phyloP scores from a whole-genome alignment of 352 stramenopile genomes.

The Globisporangium polare region DNA sequence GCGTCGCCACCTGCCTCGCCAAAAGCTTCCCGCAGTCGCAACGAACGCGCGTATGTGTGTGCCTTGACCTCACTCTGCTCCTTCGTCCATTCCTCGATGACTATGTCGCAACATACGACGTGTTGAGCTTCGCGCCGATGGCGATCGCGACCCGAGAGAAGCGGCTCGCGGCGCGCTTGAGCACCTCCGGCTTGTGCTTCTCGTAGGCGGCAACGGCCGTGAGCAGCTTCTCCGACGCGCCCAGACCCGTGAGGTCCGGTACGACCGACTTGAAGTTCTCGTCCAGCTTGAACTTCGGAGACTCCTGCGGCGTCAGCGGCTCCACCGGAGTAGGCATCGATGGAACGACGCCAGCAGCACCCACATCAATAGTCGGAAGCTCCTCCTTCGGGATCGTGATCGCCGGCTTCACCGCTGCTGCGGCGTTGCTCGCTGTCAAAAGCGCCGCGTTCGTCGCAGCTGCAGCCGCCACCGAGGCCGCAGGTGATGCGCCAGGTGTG shows the following conservation, averaged over 20 bases:
- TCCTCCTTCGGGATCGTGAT: constrained; percentile 6
- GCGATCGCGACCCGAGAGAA: constrained; percentile 70
- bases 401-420: constrained; percentile 18
- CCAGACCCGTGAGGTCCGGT: constrained; percentile 66
- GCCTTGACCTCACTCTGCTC: background rate
- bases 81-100: too few relatives aligned
- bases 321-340: background rate
- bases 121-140: constrained; percentile 78
- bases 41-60: background rate
- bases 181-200: constrained; percentile 78
- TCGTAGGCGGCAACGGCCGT: constrained; percentile 76
- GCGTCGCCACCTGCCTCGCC: background rate
- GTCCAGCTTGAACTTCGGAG: constrained; percentile 30
- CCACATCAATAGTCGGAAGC: background rate
- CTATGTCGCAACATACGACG: constrained; percentile 44
- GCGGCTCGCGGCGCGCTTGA: constrained; percentile 51
- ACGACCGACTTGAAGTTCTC: constrained; percentile 66
- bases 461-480: constrained; percentile 8
- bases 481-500: constrained; percentile 2
- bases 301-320: constrained; percentile 10
- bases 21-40: background rate
- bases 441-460: constrained; percentile 12
- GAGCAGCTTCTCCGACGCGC: constrained; percentile 73
- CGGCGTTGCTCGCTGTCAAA: constrained; percentile 8
- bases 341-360: background rate